These are phyloP conservation scores for Stachybotrys chlorohalonatus DNA, from an alignment of 2,329 filamentous ascomycete genomes.

Conservation along the genomic window DNA sequence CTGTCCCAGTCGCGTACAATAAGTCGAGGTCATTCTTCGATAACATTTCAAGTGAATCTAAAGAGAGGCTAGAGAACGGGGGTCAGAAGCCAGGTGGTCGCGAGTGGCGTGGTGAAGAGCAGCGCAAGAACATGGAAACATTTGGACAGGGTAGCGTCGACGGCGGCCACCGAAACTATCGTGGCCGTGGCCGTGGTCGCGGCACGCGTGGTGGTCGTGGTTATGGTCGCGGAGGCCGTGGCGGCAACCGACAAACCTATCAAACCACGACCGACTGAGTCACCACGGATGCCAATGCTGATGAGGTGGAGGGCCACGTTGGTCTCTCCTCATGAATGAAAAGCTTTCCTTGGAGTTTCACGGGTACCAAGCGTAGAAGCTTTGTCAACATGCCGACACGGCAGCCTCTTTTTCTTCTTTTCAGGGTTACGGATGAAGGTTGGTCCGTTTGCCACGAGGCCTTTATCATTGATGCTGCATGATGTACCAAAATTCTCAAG, in stretches of 20 bases:
- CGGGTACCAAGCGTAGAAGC: not conserved
- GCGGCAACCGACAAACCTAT: constrained; percentile 22
- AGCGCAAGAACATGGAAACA: constrained; percentile 93
- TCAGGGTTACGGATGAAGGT: not conserved
- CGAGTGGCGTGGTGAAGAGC: constrained; percentile 87
- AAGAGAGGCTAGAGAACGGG: constrained; percentile 70
- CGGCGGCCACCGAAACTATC: constrained; percentile 65
- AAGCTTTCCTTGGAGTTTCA: not conserved
- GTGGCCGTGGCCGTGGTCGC: constrained; percentile 69
- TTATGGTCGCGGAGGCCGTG: constrained; percentile 29
- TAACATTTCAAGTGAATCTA: constrained; percentile 91
- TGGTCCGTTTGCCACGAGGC: not conserved
- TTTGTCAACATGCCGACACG: not conserved
- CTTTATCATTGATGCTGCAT: not conserved
- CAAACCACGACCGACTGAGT: constrained; percentile 9
- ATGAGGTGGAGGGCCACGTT: too few species aligned
- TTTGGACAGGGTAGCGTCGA: constrained; percentile 97
- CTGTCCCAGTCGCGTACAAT: constrained; percentile 60
- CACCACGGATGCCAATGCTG: constrained; percentile 3
- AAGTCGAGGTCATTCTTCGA: constrained; percentile 91
- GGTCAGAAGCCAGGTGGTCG: constrained; percentile 64
- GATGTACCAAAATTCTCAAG: constrained; percentile 20
- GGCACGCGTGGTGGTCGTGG: constrained; percentile 40
- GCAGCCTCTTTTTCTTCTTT: not conserved
- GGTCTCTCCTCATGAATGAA: too few species aligned